Conservation (phyloP, 768 basidiomycete genomes). For the Amanita subjunquillea region DNA sequence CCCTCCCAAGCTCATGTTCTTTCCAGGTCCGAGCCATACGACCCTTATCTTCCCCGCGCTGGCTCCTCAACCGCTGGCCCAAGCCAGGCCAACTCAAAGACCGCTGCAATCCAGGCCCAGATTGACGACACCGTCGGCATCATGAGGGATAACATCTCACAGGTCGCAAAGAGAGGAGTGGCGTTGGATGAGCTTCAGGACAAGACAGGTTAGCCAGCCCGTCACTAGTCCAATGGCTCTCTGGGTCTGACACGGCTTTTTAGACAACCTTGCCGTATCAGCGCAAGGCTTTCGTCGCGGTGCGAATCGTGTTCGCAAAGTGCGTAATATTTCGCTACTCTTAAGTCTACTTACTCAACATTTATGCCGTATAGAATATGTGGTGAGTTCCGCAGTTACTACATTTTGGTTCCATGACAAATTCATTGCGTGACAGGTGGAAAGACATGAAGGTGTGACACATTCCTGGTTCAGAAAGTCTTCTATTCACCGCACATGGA, state of each 20-base stretch:
- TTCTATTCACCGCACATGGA: background rate
- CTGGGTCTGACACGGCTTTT: background rate
- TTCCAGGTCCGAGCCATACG: slow-evolving; percentile 92
- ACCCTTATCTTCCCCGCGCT: slow-evolving; percentile 91
- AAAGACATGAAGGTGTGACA: slow-evolving; percentile 87
- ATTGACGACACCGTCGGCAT: slow-evolving; percentile 96
- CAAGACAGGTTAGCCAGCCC: slow-evolving; percentile 76
- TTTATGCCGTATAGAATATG: slow-evolving; percentile 54
- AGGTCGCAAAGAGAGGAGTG: slow-evolving; percentile 93
- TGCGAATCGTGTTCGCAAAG: slow-evolving; percentile 96
- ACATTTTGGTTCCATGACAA: background rate
- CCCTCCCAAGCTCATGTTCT: background rate
- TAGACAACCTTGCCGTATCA: slow-evolving; percentile 93
- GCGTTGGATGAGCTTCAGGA: slow-evolving; percentile 89
- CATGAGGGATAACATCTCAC: slow-evolving; percentile 97
- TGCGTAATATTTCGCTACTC: slow-evolving; percentile 23
- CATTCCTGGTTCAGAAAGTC: slow-evolving; percentile 1
- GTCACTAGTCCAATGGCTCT: background rate
- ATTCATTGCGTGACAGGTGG: slow-evolving; percentile 48
- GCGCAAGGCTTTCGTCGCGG: slow-evolving; percentile 99
- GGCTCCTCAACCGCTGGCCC: slow-evolving; percentile 48
- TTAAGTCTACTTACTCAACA: slow-evolving; percentile 3
- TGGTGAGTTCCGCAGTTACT: slow-evolving; percentile 36
- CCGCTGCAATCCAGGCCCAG: slow-evolving; percentile 91
- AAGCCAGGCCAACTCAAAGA: slow-evolving; percentile 65